Evolutionary conservation across 2,329 filamentous ascomycete genomes (phyloP).

Genomic region (Gremmenia infestans): DNA sequence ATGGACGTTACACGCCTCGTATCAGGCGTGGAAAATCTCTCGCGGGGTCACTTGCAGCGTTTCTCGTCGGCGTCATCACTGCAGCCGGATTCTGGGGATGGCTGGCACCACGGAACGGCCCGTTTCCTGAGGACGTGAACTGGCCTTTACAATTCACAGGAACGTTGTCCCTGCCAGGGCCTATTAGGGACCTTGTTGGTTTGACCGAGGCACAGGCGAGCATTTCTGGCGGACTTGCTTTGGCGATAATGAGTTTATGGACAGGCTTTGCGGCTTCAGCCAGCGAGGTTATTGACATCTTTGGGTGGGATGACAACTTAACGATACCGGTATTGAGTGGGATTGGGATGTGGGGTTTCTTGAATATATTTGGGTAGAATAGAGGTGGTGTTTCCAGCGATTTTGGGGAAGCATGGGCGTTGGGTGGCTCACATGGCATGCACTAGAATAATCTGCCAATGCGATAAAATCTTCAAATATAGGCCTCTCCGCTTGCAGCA

Average conservation of each 20-base stretch:
- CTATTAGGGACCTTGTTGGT: conserved; percentile 55
- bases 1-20: conserved; percentile 81
- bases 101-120: conserved; percentile 64
- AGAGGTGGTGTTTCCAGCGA: conserved; percentile 6
- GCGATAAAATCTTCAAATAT: conserved; percentile 10
- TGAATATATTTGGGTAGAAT: conserved; percentile 69
- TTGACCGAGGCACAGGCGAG: conserved; percentile 53
- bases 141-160: conserved; percentile 80
- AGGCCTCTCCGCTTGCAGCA: not conserved
- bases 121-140: conserved; percentile 62
- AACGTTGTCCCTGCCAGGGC: conserved; percentile 61
- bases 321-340: conserved; percentile 93
- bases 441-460: conserved; percentile 15
- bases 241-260: conserved; percentile 77
- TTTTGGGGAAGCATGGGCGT: conserved; percentile 13
- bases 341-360: conserved; percentile 82
- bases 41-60: conserved; percentile 82
- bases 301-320: conserved; percentile 94
- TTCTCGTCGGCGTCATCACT: conserved; percentile 74
- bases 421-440: conserved; percentile 13
- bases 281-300: conserved; percentile 87
- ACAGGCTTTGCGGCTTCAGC: conserved; percentile 84
- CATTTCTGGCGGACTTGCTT: conserved; percentile 65
- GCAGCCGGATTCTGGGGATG: conserved; percentile 86
- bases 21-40: conserved; percentile 86